Percentiles rank a stretch among this genome's conserved stretches.
Conservation (phyloP, 116 monocot species). For the Dioscorea cayenensis region DNA sequence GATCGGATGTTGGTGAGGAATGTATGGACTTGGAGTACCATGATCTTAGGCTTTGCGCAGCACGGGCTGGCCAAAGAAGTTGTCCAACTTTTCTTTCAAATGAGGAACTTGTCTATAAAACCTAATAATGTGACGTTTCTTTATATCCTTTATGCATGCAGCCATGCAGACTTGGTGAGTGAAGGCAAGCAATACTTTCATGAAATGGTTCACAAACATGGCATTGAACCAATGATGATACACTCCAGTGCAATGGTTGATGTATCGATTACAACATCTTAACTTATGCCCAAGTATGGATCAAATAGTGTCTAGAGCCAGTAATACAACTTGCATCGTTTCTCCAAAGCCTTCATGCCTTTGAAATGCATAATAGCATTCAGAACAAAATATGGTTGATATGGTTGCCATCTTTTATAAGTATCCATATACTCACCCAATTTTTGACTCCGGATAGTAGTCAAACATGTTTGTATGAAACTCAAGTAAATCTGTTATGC, state of each 20-base stretch:
- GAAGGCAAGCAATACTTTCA: conserved; percentile 42
- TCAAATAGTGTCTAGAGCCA: too few species aligned
- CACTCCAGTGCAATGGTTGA: conserved; percentile 91
- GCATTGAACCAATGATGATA: conserved; percentile 52
- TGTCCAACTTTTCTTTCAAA: conserved; percentile 37
- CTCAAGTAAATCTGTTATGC: too few species aligned
- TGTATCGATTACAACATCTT: too few species aligned
- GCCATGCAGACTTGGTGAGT: conserved; percentile 59
- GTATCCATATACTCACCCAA: too few species aligned
- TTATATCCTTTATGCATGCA: conserved; percentile 64
- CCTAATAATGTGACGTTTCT: conserved; percentile 77
- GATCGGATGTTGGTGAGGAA: conserved; percentile 41
- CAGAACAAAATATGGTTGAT: too few species aligned
- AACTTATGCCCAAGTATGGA: too few species aligned
- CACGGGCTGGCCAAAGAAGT: conserved; percentile 45
- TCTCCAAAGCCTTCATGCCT: too few species aligned
- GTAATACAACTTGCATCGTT: too few species aligned
- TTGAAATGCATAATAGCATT: too few species aligned
- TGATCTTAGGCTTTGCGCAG: conserved; percentile 64
- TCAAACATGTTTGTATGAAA: too few species aligned
- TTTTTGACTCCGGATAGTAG: too few species aligned
- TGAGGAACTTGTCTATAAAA: conserved; percentile 33
- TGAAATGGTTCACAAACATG: conserved; percentile 41
- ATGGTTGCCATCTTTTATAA: too few species aligned
- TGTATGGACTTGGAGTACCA: conserved; percentile 81